These are phyloP conservation scores for Cutaneotrichosporon sp. DNA, from an alignment of 1,284 basidiomycete genomes.

Conservation along the genomic window DNA sequence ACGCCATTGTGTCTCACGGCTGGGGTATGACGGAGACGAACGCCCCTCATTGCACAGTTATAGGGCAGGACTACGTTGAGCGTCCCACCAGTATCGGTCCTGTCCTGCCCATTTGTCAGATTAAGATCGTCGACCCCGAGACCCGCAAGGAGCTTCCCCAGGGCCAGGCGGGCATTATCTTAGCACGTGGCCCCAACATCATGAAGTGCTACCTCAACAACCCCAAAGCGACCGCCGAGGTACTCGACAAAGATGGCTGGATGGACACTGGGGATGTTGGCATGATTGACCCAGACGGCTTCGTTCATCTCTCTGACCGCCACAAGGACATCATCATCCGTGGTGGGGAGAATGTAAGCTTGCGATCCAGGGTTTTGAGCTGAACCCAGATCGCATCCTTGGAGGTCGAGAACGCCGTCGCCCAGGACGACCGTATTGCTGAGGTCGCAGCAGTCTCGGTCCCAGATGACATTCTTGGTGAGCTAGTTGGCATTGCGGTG, in stretches of 20 bases:
- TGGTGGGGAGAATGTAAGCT: constrained; percentile 39
- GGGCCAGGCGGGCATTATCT: constrained; percentile 28
- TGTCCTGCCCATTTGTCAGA: constrained; percentile 29
- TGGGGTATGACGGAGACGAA: constrained; percentile 46
- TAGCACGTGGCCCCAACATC: constrained; percentile 38
- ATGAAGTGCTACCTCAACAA: constrained; percentile 35
- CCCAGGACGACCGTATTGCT: constrained; percentile 26
- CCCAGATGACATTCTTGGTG: constrained; percentile 34
- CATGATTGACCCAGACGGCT: constrained; percentile 32
- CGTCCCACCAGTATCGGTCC: constrained; percentile 1
- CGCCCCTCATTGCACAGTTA: constrained; percentile 33
- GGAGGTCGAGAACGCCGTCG: constrained; percentile 42
- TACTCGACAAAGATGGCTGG: constrained; percentile 39
- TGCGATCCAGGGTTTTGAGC: background rate
- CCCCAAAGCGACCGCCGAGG: constrained; percentile 2
- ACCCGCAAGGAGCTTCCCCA: constrained; percentile 21
- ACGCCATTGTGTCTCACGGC: constrained; percentile 22
- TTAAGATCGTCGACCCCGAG: constrained; percentile 32
- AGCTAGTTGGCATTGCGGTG: constrained; percentile 36
- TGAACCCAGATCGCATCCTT: constrained; percentile 31
- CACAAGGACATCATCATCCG: constrained; percentile 43
- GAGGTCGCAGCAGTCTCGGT: constrained; percentile 39
- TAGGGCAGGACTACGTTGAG: constrained; percentile 34
- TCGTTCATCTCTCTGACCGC: constrained; percentile 38
- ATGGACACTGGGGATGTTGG: constrained; percentile 43